Evolutionary conservation across 768 basidiomycete species (phyloP).

Genomic region (Pilatotrama ljubarskyi): DNA sequence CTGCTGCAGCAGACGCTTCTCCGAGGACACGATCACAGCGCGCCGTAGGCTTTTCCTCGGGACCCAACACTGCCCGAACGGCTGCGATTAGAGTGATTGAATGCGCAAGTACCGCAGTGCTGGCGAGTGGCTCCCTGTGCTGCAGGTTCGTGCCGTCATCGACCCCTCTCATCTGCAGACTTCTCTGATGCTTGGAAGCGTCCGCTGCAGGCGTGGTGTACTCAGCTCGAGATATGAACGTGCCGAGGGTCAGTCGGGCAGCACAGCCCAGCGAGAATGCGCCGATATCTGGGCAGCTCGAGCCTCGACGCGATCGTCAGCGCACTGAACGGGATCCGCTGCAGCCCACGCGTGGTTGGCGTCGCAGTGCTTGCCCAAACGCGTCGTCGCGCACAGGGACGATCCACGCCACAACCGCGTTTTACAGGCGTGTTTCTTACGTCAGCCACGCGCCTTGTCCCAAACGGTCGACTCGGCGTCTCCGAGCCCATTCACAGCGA

Average conservation of each 20-base stretch:
- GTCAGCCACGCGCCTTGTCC: constrained; percentile 13
- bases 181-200: no score
- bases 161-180: no score
- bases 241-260: not conserved
- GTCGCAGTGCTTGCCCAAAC: not conserved
- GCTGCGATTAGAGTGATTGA: no score
- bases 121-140: no score
- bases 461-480: constrained; percentile 1
- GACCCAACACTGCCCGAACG: no score
- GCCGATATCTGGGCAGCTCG: constrained; percentile 1
- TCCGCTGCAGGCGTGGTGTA: not conserved
- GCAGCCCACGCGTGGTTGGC: not conserved
- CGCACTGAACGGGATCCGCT: not conserved
- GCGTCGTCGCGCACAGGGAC: not conserved
- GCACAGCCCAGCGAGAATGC: constrained; percentile 11
- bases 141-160: no score
- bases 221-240: not conserved
- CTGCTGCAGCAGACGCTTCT: not conserved
- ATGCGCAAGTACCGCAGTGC: no score
- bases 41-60: no score
- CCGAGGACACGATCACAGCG: no score
- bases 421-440: constrained; percentile 22
- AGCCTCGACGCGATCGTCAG: constrained; percentile 2
- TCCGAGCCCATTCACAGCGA: not conserved
- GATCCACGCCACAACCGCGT: constrained; percentile 27